These are phyloP conservation scores for Colletotrichum melonis DNA, from an alignment of 2,329 filamentous ascomycete genomes.

Conservation along the genomic window DNA sequence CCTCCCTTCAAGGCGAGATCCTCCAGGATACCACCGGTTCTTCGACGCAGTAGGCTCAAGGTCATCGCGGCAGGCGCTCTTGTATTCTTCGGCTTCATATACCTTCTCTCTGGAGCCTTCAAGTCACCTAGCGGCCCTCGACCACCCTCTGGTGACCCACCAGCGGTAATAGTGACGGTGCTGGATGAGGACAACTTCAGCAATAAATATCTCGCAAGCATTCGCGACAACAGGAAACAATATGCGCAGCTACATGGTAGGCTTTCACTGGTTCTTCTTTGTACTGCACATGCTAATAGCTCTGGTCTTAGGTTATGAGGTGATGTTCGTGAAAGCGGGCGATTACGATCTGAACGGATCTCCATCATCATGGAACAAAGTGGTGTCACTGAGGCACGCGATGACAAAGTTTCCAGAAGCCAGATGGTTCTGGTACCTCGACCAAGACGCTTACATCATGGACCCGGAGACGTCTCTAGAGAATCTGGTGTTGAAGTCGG, in stretches of 20 bases:
- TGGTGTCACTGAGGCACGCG: constrained; percentile 90
- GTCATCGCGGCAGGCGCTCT: constrained; percentile 66
- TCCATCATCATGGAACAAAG: constrained; percentile 76
- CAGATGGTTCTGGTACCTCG: constrained; percentile 88
- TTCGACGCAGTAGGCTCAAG: constrained; percentile 73
- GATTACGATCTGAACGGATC: constrained; percentile 78
- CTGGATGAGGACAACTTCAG: constrained; percentile 76
- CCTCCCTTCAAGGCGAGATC: constrained; percentile 75
- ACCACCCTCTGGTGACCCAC: constrained; percentile 64
- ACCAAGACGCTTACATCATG: constrained; percentile 89
- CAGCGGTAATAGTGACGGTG: constrained; percentile 85
- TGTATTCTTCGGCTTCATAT: constrained; percentile 68
- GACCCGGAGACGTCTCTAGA: constrained; percentile 78
- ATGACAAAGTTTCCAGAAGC: constrained; percentile 82
- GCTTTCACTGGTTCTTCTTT: constrained; percentile 39
- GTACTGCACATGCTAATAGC: constrained; percentile 30
- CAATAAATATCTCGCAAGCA: constrained; percentile 74
- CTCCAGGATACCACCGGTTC: constrained; percentile 57
- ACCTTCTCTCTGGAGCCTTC: constrained; percentile 60
- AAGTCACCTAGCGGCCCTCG: constrained; percentile 34
- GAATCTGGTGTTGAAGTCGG: constrained; percentile 74
- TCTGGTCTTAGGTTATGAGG: constrained; percentile 78
- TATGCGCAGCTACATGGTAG: constrained; percentile 91
- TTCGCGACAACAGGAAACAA: constrained; percentile 84
- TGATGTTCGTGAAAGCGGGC: constrained; percentile 81